Evolutionary conservation across 164 flowering plant species (phyloP), one percentile per base, ranked within the genome.

Genomic region (Umbilicus rupestris): DNA sequence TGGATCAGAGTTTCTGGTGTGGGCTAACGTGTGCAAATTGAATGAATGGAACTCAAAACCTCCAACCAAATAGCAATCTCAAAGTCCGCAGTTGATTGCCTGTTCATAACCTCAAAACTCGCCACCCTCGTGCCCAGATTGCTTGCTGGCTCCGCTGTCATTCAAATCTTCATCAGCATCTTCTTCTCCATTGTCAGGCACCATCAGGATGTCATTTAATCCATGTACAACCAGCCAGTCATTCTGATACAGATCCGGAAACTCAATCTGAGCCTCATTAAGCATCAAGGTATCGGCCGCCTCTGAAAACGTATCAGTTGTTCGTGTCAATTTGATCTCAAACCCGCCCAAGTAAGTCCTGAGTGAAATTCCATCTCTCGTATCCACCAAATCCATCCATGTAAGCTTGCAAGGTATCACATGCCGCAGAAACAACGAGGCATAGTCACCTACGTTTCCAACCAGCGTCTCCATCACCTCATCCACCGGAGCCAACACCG

Each of bases 401-500:
- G 63, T 7, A 49, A 89, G 46, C 73, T 65, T 79, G 73, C 93
- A 87, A 0, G 88, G 86, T 41, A 82, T 68, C 20, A 85, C 73
- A 59, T 85, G 89, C 19, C 83, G 77, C 28, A 55, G 69, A 55
- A 31, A 67, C 67, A 59, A 81, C 72, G 57, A 81, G 12, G 22
- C 81, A 3, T 55, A 52, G 20, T 67, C 52, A 5, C 62, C 63
- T 29, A 70, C 69, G 70, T 77, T 75, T 7, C 79, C 74, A 0
- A 62, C n/a, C 20, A 20, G 39, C 17, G 15, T 70, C 50, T 42
- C 63, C 70, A 90, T 47, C 3, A 47, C 81, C 28, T 72, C 82
- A 50, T 90, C 96, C 10, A 35, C 20, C 5, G 91, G 91, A 12
- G 96, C 90, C 44, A 90, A 82, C 0, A 90, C 72, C 0, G 93